A percentile compares a stretch with the other conserved stretches of the same genome.
These are phyloP conservation scores for Silene coronaria DNA, from an alignment of 179 eudicot species.

Conservation along the genomic window DNA sequence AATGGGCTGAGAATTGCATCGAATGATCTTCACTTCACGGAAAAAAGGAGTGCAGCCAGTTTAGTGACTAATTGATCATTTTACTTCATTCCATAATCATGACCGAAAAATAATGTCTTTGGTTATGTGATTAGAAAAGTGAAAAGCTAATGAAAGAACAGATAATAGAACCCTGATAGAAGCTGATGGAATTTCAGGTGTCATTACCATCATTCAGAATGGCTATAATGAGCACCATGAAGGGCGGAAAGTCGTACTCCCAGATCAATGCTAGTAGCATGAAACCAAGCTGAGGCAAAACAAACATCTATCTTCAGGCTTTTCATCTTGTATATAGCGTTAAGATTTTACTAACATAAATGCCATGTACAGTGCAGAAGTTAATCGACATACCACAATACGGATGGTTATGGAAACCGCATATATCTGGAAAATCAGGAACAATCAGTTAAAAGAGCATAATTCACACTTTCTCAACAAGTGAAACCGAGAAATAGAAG, in stretches of 20 bases:
- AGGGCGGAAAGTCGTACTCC: conserved; percentile 82
- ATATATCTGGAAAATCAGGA: conserved; percentile 53
- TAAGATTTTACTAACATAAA: background rate
- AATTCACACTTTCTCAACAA: background rate
- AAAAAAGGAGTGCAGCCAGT: no score
- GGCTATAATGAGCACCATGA: conserved; percentile 78
- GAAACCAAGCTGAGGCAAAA: conserved; percentile 57
- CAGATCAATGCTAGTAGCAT: conserved; percentile 66
- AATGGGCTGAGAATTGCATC: no score
- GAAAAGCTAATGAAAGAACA: no score
- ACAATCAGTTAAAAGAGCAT: background rate
- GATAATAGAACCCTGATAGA: background rate
- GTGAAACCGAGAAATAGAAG: background rate
- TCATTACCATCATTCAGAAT: conserved; percentile 69
- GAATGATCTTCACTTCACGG: no score
- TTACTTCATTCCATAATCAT: no score
- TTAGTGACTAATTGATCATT: no score
- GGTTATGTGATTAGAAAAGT: background rate
- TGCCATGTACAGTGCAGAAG: background rate
- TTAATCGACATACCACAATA: conserved; percentile 47
- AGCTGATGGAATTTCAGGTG: conserved; percentile 6
- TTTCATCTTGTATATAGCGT: background rate
- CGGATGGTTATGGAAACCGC: conserved; percentile 80
- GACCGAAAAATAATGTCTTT: no score
- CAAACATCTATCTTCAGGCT: background rate